Evolutionary conservation across 179 eudicot species (phyloP).

Genomic region (Silene coronaria): DNA sequence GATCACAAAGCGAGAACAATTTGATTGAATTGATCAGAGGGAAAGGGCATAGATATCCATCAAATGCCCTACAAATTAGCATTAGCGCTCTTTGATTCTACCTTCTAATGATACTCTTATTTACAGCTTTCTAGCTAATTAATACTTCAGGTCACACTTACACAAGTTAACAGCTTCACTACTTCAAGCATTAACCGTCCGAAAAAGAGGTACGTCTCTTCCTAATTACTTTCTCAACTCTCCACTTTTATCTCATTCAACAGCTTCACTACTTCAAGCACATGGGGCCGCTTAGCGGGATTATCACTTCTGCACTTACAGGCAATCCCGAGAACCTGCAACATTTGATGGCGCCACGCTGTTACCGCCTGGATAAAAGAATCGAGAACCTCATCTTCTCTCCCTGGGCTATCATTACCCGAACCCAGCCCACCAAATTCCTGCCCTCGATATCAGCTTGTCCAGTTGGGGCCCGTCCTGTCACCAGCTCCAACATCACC

Average conservation of each 20-base stretch:
- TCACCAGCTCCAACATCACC: conserved; percentile 86
- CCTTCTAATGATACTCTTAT: conserved; percentile 19
- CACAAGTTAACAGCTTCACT: not conserved
- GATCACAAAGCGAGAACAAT: not conserved
- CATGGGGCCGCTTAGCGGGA: conserved; percentile 70
- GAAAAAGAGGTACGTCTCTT: not conserved
- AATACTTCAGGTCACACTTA: not conserved
- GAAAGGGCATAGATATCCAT: not conserved
- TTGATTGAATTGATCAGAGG: not conserved
- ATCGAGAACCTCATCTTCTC: conserved; percentile 58
- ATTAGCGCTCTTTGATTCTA: not conserved
- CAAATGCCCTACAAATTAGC: not conserved
- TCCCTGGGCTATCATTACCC: conserved; percentile 50
- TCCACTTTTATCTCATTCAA: conserved; percentile 46
- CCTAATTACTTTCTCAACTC: conserved; percentile 9
- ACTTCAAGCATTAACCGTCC: not conserved
- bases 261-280: conserved; percentile 76
- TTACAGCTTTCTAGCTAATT: conserved; percentile 23
- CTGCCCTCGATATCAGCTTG: conserved; percentile 90
- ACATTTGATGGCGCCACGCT: conserved; percentile 58
- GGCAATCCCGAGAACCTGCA: conserved; percentile 59
- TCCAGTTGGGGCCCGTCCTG: conserved; percentile 75
- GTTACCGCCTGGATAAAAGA: conserved; percentile 31
- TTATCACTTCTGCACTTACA: conserved; percentile 61
- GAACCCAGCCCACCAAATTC: conserved; percentile 91